Evolutionary conservation across 306 rosid genomes (phyloP).

Genomic region (Mimosa pudica): DNA sequence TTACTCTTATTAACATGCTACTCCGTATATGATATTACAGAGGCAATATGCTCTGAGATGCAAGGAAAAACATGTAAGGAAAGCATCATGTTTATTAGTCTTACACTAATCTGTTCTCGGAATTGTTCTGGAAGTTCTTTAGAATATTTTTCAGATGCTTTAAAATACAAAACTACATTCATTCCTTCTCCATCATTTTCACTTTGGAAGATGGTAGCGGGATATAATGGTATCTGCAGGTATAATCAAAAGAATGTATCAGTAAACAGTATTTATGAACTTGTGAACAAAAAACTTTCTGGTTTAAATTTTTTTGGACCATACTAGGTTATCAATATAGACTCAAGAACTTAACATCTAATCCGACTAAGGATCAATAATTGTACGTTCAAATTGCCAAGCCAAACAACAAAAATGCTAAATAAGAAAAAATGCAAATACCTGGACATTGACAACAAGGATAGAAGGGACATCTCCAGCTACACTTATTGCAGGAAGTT

Average conservation of each 20-base stretch:
- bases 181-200: slow-evolving; percentile 97
- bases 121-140: slow-evolving; percentile 62
- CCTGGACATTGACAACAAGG: slow-evolving; percentile 93
- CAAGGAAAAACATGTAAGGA: slow-evolving; percentile 7
- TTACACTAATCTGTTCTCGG: slow-evolving; percentile 75
- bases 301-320: slow-evolving; percentile 17
- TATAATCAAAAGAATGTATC: slow-evolving; percentile 30
- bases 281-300: background rate
- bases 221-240: slow-evolving; percentile 88
- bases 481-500: slow-evolving; percentile 68
- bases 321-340: background rate
- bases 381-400: slow-evolving; percentile 7
- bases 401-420: background rate
- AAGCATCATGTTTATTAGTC: slow-evolving; percentile 29
- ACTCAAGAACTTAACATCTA: slow-evolving; percentile 4
- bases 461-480: slow-evolving; percentile 77
- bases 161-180: slow-evolving; percentile 84
- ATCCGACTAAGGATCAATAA: slow-evolving; percentile 18
- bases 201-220: slow-evolving; percentile 80
- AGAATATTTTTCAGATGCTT: slow-evolving; percentile 76
- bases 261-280: background rate
- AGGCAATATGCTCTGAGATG: slow-evolving; percentile 20
- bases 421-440: slow-evolving; percentile 28
- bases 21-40: background rate
- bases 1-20: slow-evolving; percentile 22